Evolutionary conservation across 1,284 basidiomycete species (phyloP).

Genomic region (Cryptococcus maquisensis): DNA sequence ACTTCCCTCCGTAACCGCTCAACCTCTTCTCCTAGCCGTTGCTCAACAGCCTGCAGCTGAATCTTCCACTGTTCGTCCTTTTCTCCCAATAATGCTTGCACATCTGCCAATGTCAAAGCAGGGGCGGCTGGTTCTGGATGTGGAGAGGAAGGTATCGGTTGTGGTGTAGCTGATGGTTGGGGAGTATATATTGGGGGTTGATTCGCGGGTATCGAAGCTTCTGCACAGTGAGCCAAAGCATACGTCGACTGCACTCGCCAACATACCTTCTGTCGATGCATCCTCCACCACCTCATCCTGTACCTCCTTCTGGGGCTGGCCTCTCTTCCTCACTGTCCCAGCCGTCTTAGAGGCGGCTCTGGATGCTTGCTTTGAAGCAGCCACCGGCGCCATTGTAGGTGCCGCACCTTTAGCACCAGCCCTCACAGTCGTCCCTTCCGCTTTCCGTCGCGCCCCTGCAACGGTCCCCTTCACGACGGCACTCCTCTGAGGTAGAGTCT

Average conservation of each 20-base stretch:
- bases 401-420: background rate
- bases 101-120: slow-evolving; percentile 1
- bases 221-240: too few relatives aligned
- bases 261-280: background rate
- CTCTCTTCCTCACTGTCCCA: background rate
- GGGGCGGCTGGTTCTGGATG: background rate
- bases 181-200: slow-evolving; percentile 1
- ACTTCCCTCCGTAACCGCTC: slow-evolving; percentile 13
- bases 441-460: background rate
- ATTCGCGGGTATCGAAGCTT: background rate
- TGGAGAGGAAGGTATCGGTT: background rate
- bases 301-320: too few relatives aligned
- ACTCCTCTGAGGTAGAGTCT: background rate
- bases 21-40: slow-evolving; percentile 18
- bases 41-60: slow-evolving; percentile 11
- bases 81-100: slow-evolving; percentile 6
- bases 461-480: background rate
- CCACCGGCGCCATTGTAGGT: background rate
- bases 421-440: background rate
- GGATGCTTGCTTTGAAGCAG: background rate
- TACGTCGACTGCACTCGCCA: too few relatives aligned
- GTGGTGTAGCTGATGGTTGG: background rate
- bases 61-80: slow-evolving; percentile 13
- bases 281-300: background rate
- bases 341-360: background rate